Conservation (phyloP, 1,284 basidiomycete genomes). For the Blastosporella zonata region DNA sequence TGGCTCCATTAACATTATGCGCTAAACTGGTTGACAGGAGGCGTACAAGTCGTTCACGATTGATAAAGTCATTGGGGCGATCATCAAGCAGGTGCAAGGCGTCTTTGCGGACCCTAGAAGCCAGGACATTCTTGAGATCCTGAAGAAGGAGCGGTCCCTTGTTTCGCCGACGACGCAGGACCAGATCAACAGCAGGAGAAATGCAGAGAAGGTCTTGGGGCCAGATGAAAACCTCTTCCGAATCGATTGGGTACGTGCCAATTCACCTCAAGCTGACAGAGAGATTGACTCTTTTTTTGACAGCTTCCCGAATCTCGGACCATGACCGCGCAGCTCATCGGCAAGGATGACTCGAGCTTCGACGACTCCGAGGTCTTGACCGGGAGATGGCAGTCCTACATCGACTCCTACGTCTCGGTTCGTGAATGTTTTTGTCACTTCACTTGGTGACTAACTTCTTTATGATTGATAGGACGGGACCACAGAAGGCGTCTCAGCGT, state of each 20-base stretch:
- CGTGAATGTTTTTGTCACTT: constrained; percentile 27
- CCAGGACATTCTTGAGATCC: constrained; percentile 78
- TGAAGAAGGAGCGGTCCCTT: constrained; percentile 76
- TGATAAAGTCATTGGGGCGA: constrained; percentile 87
- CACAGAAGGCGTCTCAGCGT: constrained; percentile 47
- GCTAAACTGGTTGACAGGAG: constrained; percentile 38
- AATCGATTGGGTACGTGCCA: constrained; percentile 79
- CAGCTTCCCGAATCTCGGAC: constrained; percentile 70
- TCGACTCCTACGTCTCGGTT: constrained; percentile 85
- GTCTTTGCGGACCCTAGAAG: constrained; percentile 79
- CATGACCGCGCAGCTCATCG: constrained; percentile 84
- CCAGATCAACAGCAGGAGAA: constrained; percentile 80
- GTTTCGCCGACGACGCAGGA: constrained; percentile 71
- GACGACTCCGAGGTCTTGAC: constrained; percentile 84
- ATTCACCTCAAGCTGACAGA: too few species aligned
- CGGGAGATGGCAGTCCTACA: constrained; percentile 87
- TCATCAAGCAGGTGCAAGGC: constrained; percentile 86
- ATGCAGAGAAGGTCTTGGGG: constrained; percentile 80
- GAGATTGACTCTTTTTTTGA: constrained; percentile 13
- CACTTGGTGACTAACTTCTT: background rate
- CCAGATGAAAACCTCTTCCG: constrained; percentile 91
- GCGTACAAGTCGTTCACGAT: constrained; percentile 88
- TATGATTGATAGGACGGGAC: constrained; percentile 41
- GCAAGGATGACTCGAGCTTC: constrained; percentile 84
- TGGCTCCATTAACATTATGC: background rate